Evolutionary conservation across 345 rosid genomes (phyloP), one percentile per base, ranked within the genome.

Genomic region (Raphanus raphanistrum): DNA sequence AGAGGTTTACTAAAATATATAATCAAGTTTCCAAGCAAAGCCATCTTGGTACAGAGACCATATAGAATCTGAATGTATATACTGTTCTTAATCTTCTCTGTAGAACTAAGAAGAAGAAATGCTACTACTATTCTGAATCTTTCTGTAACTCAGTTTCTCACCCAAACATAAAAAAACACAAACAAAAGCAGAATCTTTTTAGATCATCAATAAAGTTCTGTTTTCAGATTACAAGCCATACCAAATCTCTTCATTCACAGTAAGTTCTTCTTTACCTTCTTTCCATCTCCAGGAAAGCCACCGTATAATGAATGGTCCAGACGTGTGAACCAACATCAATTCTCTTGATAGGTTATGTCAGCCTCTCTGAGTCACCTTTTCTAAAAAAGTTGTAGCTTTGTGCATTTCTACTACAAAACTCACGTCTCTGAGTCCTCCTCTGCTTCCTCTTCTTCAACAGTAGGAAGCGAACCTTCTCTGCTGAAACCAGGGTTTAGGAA

Each of bases 401-500:
- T 59, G 28, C 41, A 32, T 31, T 48, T 33, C 57, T 60, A 66
- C 72, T 26, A 32, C 45, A 0, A 72, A 35, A 72, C 63, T 79
- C 78, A 88, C 13, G 85, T 83, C 84, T 94, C 98, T 1, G 82
- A 74, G 52, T 81, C 90, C 76, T 81, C 90, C 76, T 73, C 82
- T 52, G 82, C 65, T 84, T 94, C 98, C 82, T 94, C 98, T 66
- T 85, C 90, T 8, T 59, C 63, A 9, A 89, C 95, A 0, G 99
- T 88, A 45, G 96, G 87, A 72, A 79, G 92, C 32, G 83, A 80
- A 35, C 90, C 92, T 75, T 91, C 97, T 60, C 84, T 79, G 72
- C 91, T 78, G 68, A 89, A 92, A 38, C 82, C 50, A 0, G 98
- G 92, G 84, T 90, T 84, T 35, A 94, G 86, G 80, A 94, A 94